Conservation (phyloP, 257 asterid species). For the Paulownia fortunei region DNA sequence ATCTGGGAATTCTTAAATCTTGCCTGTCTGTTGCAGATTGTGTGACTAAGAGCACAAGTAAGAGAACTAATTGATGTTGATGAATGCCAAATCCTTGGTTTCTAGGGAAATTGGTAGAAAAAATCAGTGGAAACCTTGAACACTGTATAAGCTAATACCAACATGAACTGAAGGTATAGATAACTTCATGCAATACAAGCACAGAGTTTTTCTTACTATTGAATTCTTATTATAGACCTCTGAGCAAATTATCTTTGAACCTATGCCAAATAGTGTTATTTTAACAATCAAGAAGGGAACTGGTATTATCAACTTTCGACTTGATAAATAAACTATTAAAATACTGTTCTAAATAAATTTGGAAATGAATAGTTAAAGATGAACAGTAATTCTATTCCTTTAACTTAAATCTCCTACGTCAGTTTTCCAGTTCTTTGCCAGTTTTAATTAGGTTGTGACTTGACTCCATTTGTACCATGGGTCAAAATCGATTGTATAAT, state of each 20-base stretch:
- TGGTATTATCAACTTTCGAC: neutral
- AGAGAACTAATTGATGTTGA: too few species aligned
- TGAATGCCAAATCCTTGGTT: too few species aligned
- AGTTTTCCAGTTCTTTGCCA: neutral
- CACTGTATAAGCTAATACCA: too few species aligned
- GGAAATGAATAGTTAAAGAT: neutral
- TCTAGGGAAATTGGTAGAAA: too few species aligned
- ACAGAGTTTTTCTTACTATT: too few species aligned
- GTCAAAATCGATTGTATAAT: neutral
- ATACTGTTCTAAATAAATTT: neutral
- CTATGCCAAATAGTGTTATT: neutral
- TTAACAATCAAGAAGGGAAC: neutral
- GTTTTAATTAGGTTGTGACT: neutral
- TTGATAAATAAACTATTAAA: neutral
- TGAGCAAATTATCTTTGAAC: neutral
- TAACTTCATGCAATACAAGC: too few species aligned
- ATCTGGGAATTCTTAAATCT: too few species aligned
- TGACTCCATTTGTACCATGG: neutral
- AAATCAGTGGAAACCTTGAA: too few species aligned
- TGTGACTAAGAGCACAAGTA: too few species aligned
- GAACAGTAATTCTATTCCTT: neutral
- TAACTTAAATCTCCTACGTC: neutral
- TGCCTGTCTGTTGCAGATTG: too few species aligned
- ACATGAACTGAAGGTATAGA: too few species aligned
- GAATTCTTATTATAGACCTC: neutral